A percentile compares a stretch with the other conserved stretches of the same genome.
Evolutionary conservation across 1,284 basidiomycete genomes (phyloP).

Genomic region (Moesziomyces aphidis): DNA sequence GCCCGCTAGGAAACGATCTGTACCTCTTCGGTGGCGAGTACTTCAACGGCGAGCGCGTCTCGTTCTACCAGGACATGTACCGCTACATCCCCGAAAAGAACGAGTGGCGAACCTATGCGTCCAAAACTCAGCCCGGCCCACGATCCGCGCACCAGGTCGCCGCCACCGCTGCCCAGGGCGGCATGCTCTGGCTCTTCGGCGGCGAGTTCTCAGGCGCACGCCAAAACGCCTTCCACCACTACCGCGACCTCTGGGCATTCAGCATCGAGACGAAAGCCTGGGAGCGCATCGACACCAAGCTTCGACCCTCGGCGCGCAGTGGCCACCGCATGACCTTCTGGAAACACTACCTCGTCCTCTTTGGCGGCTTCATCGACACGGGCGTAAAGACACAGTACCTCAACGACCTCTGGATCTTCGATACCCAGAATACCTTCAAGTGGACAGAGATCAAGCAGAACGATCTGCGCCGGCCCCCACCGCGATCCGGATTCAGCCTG

Average conservation of each 20-base stretch:
- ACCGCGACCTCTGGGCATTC: conserved; percentile 74
- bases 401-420: conserved; percentile 89
- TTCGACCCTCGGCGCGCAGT: conserved; percentile 82
- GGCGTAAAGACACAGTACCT: conserved; percentile 82
- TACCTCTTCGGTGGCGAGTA: conserved; percentile 68
- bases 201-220: conserved; percentile 76
- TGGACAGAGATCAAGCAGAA: conserved; percentile 81
- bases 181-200: conserved; percentile 67
- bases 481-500: conserved; percentile 80
- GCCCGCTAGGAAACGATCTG: conserved; percentile 64
- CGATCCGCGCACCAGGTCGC: conserved; percentile 65
- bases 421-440: conserved; percentile 81
- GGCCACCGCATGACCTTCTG: conserved; percentile 88
- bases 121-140: conserved; percentile 65
- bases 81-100: conserved; percentile 63
- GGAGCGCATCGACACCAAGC: conserved; percentile 90
- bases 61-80: conserved; percentile 66
- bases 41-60: conserved; percentile 64
- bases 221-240: conserved; percentile 91
- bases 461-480: conserved; percentile 56
- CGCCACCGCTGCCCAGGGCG: conserved; percentile 59
- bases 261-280: conserved; percentile 73
- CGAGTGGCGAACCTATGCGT: conserved; percentile 63
- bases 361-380: conserved; percentile 88
- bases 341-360: conserved; percentile 85